Conservation (phyloP, 2,329 filamentous ascomycete species). For the Scedosporium boydii region DNA sequence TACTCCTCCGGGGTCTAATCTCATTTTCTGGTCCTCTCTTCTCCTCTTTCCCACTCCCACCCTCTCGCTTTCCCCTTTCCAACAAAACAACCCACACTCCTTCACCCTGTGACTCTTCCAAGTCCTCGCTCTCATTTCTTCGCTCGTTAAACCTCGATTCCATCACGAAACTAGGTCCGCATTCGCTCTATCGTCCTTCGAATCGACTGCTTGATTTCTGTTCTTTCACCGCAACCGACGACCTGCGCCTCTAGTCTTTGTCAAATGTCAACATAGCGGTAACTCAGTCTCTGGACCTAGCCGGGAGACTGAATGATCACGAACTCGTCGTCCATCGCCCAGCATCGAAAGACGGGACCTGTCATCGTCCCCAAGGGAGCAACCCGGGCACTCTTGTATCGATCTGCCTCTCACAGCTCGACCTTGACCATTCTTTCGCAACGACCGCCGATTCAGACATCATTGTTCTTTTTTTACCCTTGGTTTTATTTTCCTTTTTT, state of each 20-base stretch:
- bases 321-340: neutral
- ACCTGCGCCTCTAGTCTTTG: neutral
- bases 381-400: neutral
- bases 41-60: conserved; percentile 7
- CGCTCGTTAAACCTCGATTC: neutral
- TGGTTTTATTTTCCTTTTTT: neutral
- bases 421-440: conserved; percentile 5
- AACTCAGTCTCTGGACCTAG: neutral
- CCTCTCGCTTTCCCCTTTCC: conserved; percentile 1
- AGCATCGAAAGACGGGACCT: too few relatives aligned
- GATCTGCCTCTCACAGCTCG: conserved; percentile 6
- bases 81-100: conserved; percentile 7
- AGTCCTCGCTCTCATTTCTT: neutral
- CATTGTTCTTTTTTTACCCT: neutral
- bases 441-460: neutral
- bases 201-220: neutral
- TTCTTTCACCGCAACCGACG: neutral
- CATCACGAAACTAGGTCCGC: neutral
- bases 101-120: neutral
- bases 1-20: conserved; percentile 7
- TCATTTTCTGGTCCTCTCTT: conserved; percentile 10
- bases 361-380: neutral
- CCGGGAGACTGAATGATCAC: neutral
- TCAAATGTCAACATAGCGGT: conserved; percentile 5
- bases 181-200: neutral